Evolutionary conservation across 2,329 filamentous ascomycete species (phyloP).

Genomic region (Trichoderma sp.): DNA sequence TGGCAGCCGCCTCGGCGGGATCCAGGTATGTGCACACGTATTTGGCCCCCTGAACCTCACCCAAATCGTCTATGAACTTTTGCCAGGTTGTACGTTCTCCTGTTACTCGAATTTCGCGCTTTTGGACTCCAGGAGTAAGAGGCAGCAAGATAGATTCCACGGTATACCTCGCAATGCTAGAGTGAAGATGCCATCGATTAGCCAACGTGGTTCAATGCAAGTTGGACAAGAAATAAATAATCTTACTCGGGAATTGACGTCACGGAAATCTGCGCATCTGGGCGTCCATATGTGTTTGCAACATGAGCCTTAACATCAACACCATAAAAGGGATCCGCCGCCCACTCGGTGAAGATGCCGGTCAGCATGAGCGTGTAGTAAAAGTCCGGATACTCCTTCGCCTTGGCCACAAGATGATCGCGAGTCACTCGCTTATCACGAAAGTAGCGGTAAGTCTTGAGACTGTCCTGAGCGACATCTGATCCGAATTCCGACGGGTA

Average conservation of each 20-base stretch:
- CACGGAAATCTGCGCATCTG: neutral
- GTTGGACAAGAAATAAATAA: fast-evolving
- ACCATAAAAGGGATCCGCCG: neutral
- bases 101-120: neutral
- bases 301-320: neutral
- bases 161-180: neutral
- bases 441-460: neutral
- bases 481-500: conserved; percentile 8
- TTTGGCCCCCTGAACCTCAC: neutral
- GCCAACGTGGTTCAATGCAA: fast-evolving
- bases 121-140: neutral
- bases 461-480: neutral
- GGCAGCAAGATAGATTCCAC: neutral
- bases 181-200: neutral
- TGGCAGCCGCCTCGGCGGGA: neutral
- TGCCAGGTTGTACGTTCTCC: neutral
- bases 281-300: neutral
- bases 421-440: conserved; percentile 8
- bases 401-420: neutral
- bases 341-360: conserved; percentile 7
- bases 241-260: neutral
- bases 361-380: conserved; percentile 9
- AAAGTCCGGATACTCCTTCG: neutral
- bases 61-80: neutral
- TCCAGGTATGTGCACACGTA: neutral